Evolutionary conservation across 257 asterid species (phyloP).

Genomic region (Thymus quinquecostatus): DNA sequence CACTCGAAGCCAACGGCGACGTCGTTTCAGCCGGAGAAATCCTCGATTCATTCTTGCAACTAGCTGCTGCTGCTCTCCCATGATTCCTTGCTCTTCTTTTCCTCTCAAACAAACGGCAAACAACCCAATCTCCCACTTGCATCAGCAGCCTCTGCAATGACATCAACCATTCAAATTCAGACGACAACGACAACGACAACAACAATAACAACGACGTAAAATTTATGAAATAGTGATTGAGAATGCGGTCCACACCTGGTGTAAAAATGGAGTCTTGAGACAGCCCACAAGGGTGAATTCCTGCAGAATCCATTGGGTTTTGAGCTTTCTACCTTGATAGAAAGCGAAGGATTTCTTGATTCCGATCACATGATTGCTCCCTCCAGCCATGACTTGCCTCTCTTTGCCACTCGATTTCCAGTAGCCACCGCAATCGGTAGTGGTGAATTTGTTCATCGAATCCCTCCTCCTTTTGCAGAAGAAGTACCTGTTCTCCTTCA

Average conservation of each 20-base stretch:
- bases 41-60: conserved; percentile 20
- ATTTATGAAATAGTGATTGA: background rate
- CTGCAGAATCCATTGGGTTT: conserved; percentile 53
- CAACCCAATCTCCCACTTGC: conserved; percentile 58
- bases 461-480: conserved; percentile 43
- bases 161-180: background rate
- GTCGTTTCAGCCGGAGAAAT: conserved; percentile 10
- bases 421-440: conserved; percentile 52
- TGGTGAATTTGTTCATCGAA: conserved; percentile 20
- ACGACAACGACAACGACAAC: background rate
- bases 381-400: conserved; percentile 39
- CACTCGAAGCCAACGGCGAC: conserved; percentile 41
- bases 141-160: conserved; percentile 38
- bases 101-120: conserved; percentile 47
- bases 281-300: conserved; percentile 45
- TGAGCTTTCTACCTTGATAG: conserved; percentile 33
- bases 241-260: conserved; percentile 31
- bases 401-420: conserved; percentile 48
- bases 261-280: conserved; percentile 27
- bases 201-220: background rate
- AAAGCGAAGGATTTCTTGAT: conserved; percentile 42
- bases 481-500: conserved; percentile 55
- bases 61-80: background rate
- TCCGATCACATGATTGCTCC: conserved; percentile 34
- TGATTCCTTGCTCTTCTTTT: conserved; percentile 26